Evolutionary conservation across 306 rosid genomes (phyloP), one percentile per base, ranked within the genome.

Genomic region (Prunus fruticosa): DNA sequence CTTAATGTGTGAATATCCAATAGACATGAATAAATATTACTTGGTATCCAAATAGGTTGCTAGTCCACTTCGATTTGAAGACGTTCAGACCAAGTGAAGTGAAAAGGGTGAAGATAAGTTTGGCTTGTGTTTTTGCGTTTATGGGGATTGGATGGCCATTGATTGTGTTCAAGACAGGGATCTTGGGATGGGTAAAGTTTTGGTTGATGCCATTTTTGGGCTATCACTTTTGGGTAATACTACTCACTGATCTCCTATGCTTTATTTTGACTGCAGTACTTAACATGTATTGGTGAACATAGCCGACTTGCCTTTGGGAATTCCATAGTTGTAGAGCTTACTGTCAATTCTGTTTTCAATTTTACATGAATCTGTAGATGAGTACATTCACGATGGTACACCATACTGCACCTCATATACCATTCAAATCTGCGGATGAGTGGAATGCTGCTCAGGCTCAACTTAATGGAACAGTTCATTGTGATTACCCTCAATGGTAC

Each of bases 201-300:
- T 95, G 99, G 99, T 70, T 95, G 87, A 92, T 95, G 97, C 99
- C 99, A 38, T 95, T 97, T 97, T 82, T 92, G 82, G 99, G 97
- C 76, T 95, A 92, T 80, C 97, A 95, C 92, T 92, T 95, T 74
- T 95, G 99, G 99, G 99, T 95, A 95, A 82, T 79, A 52, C 80
- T 60, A 52, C 70, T 81, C 80, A 69, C 68, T 60, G 22, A 52
- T 74, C 64, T 61, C 80, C 67, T 51, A 43, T 47, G 1, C 45
- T 60, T 57, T 25, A 46, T 20, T 56, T 51, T 32, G 9, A 6
- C 53, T 64, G 69, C 78, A 58, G 23, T 76, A 34, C 5, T 49
- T 61, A 16, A 9, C 27, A 32, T 60, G 20, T 52, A 8, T 19
- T 38, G 41, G 4, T 57, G 38, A 54, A 71, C n/a, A 19, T 54